Conservation (phyloP, 495 filamentous ascomycete species). For the Chlorociboria aeruginascens region DNA sequence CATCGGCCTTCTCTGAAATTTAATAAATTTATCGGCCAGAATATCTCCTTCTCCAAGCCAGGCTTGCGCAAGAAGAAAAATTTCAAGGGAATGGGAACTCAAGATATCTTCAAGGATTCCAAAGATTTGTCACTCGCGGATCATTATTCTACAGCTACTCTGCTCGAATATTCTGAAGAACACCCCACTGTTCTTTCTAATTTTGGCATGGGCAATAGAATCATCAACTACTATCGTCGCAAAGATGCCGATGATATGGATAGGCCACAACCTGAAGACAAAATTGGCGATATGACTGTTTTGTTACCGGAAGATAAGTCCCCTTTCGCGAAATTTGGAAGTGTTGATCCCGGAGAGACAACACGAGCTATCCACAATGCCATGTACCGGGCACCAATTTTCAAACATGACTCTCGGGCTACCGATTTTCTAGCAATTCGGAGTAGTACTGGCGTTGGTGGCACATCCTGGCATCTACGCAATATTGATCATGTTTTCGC, state of each 20-base stretch:
- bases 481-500: conserved; percentile 82
- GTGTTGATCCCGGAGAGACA: conserved; percentile 78
- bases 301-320: conserved; percentile 89
- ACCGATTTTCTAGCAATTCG: conserved; percentile 85
- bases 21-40: conserved; percentile 36
- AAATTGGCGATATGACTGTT: conserved; percentile 73
- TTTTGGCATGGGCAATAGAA: conserved; percentile 89
- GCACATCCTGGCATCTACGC: conserved; percentile 66
- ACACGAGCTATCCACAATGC: conserved; percentile 85
- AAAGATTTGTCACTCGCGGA: conserved; percentile 75
- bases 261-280: conserved; percentile 53
- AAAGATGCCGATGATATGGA: conserved; percentile 68
- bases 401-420: conserved; percentile 63
- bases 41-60: conserved; percentile 46
- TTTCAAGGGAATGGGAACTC: conserved; percentile 59
- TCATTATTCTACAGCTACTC: conserved; percentile 62
- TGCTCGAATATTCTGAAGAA: conserved; percentile 95
- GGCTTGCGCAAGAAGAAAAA: conserved; percentile 70
- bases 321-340: conserved; percentile 89
- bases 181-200: conserved; percentile 83
- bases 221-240: conserved; percentile 93
- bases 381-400: conserved; percentile 91
- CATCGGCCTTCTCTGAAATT: conserved; percentile 69
- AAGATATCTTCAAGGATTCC: conserved; percentile 60
- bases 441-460: conserved; percentile 59